A percentile compares a stretch with the other conserved stretches of the same genome.
Conservation (phyloP, 169 alveolate genomes). For the Cardiosporidium cionae region DNA sequence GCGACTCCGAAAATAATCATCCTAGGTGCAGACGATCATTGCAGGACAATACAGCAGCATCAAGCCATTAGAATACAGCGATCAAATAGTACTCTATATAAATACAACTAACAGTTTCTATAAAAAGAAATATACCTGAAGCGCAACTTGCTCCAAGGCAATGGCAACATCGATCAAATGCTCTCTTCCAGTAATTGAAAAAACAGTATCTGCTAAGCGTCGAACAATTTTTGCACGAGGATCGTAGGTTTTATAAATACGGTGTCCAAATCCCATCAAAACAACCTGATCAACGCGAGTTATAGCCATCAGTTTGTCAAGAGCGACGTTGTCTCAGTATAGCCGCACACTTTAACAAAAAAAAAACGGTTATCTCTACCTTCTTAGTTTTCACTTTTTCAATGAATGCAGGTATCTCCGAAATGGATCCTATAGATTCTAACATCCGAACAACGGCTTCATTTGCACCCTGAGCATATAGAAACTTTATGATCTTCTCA, state of each 20-base stretch:
- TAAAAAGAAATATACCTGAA: slow-evolving; percentile 2
- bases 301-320: neutral
- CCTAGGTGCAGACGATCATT: slow-evolving; percentile 16
- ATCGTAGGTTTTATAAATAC: slow-evolving; percentile 78
- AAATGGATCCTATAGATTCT: slow-evolving; percentile 53
- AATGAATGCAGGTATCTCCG: slow-evolving; percentile 48
- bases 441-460: slow-evolving; percentile 79
- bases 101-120: neutral
- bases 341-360: neutral
- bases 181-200: slow-evolving; percentile 49
- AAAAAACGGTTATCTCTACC: neutral
- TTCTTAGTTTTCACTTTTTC: slow-evolving; percentile 58
- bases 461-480: slow-evolving; percentile 76
- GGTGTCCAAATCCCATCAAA: slow-evolving; percentile 82
- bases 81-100: neutral
- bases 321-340: neutral
- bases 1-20: slow-evolving; percentile 66
- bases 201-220: slow-evolving; percentile 58
- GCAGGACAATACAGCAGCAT: neutral
- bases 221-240: slow-evolving; percentile 67
- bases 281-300: slow-evolving; percentile 20
- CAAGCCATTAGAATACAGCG: neutral
- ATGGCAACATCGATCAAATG: slow-evolving; percentile 61
- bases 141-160: slow-evolving; percentile 63
- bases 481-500: slow-evolving; percentile 62